Percentiles rank a stretch among this genome's conserved stretches.
These are phyloP conservation scores for Populus simonii DNA, from an alignment of 345 rosid genomes.

Conservation along the genomic window DNA sequence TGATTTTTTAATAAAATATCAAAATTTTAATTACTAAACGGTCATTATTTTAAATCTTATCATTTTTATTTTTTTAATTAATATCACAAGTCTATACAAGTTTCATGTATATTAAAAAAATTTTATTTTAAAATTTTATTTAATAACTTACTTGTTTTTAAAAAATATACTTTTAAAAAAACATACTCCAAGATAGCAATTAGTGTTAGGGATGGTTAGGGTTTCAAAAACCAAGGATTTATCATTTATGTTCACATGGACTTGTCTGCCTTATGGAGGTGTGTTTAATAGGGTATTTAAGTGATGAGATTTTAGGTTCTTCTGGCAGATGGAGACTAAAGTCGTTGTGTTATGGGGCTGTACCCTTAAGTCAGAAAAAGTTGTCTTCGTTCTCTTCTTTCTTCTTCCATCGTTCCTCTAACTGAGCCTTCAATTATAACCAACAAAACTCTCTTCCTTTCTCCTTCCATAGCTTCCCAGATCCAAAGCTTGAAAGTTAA, in stretches of 20 bases:
- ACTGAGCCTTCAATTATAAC: background rate
- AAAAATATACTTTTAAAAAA: no score
- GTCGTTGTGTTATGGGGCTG: slow-evolving; percentile 11
- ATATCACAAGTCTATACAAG: no score
- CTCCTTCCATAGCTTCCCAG: background rate
- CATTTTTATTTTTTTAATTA: no score
- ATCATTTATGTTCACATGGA: slow-evolving; percentile 41
- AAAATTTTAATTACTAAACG: accelerated
- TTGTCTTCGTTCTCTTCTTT: no score
- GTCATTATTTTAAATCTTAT: accelerated
- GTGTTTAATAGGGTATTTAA: background rate
- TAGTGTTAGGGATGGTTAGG: slow-evolving; percentile 7
- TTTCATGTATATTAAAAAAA: no score
- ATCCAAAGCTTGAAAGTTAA: background rate
- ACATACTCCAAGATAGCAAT: no score
- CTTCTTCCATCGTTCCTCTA: background rate
- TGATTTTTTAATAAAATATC: no score
- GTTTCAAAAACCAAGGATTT: slow-evolving; percentile 43
- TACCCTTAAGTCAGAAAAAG: slow-evolving; percentile 24
- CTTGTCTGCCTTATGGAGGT: slow-evolving; percentile 33
- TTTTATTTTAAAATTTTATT: no score
- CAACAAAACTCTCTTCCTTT: background rate
- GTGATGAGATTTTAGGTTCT: slow-evolving; percentile 20
- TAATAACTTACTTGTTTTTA: no score
- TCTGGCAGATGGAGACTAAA: slow-evolving; percentile 23